Evolutionary conservation across 495 filamentous ascomycete species (phyloP).

Genomic region (Neurospora intermedia): DNA sequence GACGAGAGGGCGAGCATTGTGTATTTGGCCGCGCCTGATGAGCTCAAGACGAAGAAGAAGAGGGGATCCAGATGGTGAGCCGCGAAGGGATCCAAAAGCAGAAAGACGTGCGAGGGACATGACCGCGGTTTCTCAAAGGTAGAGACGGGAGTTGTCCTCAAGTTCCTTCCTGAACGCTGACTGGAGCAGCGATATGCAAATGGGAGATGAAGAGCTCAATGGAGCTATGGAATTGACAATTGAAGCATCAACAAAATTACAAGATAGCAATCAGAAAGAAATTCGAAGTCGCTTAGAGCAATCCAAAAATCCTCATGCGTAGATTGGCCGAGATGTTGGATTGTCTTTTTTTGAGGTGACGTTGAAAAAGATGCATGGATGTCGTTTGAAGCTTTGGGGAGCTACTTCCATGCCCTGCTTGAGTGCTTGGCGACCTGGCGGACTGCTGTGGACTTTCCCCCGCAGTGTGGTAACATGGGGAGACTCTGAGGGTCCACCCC

Average conservation of each 20-base stretch:
- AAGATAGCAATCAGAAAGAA: background rate
- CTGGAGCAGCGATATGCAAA: background rate
- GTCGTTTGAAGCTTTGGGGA: background rate
- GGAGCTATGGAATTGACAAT: background rate
- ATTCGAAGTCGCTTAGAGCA: background rate
- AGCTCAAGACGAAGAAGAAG: slow-evolving; percentile 1
- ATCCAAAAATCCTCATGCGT: background rate
- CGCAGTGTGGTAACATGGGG: background rate
- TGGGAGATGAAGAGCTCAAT: background rate
- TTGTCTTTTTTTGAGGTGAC: background rate
- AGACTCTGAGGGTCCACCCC: background rate
- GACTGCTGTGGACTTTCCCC: background rate
- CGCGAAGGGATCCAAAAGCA: background rate
- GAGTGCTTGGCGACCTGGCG: background rate
- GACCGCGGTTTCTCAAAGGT: background rate
- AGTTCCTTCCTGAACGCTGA: background rate
- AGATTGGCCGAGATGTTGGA: background rate
- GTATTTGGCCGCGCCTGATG: background rate
- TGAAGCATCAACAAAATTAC: background rate
- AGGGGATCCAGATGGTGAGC: background rate
- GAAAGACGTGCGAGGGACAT: background rate
- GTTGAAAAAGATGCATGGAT: background rate
- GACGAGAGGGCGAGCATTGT: background rate
- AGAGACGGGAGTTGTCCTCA: background rate
- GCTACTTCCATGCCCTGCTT: background rate